Percentiles rank a stretch among this genome's conserved stretches.
phyloP scores from a whole-genome alignment of 164 flowering plant species.

The Stephania japonica region DNA sequence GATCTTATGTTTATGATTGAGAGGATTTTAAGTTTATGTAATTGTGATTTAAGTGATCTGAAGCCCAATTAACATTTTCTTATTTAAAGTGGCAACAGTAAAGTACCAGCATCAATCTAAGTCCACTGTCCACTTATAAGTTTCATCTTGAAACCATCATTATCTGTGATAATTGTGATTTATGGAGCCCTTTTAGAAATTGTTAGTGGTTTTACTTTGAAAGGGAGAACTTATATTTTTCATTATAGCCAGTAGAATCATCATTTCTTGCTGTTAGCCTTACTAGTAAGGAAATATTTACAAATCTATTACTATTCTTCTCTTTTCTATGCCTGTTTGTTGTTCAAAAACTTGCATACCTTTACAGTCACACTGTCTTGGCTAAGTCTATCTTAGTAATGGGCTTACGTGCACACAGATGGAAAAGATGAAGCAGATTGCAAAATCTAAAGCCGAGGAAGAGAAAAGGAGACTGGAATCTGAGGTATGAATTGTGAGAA shows the following conservation, averaged over 20 bases:
- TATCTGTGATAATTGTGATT: background rate
- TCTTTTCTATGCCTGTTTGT: background rate
- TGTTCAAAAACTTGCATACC: background rate
- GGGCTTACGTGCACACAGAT: conserved; percentile 41
- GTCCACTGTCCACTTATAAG: background rate
- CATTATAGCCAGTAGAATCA: background rate
- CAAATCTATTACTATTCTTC: background rate
- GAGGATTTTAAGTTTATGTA: too few relatives aligned
- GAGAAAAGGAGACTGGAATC: conserved; percentile 66
- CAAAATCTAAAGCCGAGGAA: conserved; percentile 75
- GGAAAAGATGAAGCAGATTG: conserved; percentile 88
- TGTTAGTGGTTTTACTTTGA: background rate
- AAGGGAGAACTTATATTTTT: too few relatives aligned
- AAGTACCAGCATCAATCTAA: background rate
- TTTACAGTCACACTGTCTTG: background rate
- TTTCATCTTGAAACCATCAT: background rate
- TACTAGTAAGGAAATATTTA: background rate
- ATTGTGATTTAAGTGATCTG: background rate
- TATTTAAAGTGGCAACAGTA: background rate
- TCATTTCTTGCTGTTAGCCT: background rate
- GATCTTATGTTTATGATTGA: background rate
- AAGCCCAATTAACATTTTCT: background rate
- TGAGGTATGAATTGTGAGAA: conserved; percentile 51
- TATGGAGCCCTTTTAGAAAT: background rate
- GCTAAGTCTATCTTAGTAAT: conserved; percentile 1